Conservation (phyloP, 2,329 filamentous ascomycete species). For the Exserohilum turcica region DNA sequence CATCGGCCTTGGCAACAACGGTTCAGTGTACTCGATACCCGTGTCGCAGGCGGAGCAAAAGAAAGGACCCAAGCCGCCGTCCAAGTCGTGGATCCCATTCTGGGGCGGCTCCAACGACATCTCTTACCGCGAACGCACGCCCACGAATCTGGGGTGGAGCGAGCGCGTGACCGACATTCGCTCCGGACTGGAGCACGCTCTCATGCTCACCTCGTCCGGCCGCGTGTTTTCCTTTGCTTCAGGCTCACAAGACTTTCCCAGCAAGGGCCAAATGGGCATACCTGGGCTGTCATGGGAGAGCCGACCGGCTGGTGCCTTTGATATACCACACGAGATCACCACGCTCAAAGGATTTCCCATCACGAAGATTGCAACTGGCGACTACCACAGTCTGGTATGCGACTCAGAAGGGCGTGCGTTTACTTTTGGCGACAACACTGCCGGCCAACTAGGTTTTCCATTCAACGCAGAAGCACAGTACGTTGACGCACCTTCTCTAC, state of each 20-base stretch:
- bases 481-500: conserved; percentile 70
- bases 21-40: conserved; percentile 83
- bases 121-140: conserved; percentile 75
- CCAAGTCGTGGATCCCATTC: conserved; percentile 74
- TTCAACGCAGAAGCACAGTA: conserved; percentile 65
- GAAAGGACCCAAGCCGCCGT: conserved; percentile 65
- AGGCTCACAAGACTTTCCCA: conserved; percentile 76
- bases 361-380: conserved; percentile 77
- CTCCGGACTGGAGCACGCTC: conserved; percentile 81
- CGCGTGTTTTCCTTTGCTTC: conserved; percentile 89
- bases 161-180: conserved; percentile 77
- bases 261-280: conserved; percentile 83
- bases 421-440: conserved; percentile 87
- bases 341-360: conserved; percentile 74
- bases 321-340: conserved; percentile 79
- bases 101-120: conserved; percentile 66
- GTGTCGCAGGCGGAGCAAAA: conserved; percentile 74
- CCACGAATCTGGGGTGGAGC: conserved; percentile 65
- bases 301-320: conserved; percentile 76
- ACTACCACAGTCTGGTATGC: conserved; percentile 81
- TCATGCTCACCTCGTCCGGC: conserved; percentile 82
- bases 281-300: conserved; percentile 81
- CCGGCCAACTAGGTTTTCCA: conserved; percentile 88
- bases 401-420: conserved; percentile 79
- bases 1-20: conserved; percentile 74